These are phyloP conservation scores for Pyrenopolyporus hunteri DNA, from an alignment of 495 filamentous ascomycete genomes.

Conservation along the genomic window DNA sequence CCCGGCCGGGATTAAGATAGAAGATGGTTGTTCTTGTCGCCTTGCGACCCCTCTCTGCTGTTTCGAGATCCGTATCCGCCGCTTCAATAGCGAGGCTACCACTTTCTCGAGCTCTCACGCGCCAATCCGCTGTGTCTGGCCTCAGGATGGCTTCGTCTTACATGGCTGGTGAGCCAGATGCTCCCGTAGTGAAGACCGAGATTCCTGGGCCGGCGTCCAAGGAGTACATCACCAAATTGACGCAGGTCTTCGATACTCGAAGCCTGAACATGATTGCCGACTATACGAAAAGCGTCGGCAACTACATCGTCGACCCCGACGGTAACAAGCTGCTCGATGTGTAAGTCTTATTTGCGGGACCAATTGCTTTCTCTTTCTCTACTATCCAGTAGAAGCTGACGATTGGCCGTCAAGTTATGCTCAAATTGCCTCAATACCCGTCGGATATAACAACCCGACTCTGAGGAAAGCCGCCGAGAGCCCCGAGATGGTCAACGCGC, in stretches of 20 bases:
- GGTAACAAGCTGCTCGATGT: constrained; percentile 81
- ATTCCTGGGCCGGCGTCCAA: constrained; percentile 87
- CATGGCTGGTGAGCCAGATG: constrained; percentile 76
- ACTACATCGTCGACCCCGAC: constrained; percentile 88
- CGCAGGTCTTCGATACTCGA: constrained; percentile 90
- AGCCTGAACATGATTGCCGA: constrained; percentile 92
- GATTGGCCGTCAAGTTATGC: constrained; percentile 65
- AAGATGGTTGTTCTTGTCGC: constrained; percentile 37
- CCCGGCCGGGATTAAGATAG: background rate
- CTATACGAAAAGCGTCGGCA: constrained; percentile 74
- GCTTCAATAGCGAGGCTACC: constrained; percentile 15
- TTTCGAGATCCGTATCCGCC: constrained; percentile 25
- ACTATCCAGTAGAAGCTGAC: constrained; percentile 14
- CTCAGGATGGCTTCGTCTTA: constrained; percentile 54
- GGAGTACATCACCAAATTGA: constrained; percentile 63
- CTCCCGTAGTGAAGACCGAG: constrained; percentile 72
- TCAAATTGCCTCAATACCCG: constrained; percentile 95
- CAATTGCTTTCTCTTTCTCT: background rate
- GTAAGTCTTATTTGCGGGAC: constrained; percentile 55
- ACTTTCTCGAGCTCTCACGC: constrained; percentile 13
- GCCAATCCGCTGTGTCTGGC: constrained; percentile 41
- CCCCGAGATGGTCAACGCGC: constrained; percentile 77
- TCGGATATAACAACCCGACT: constrained; percentile 94
- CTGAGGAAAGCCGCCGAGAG: constrained; percentile 73
- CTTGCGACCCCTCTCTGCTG: constrained; percentile 32